Conservation (phyloP, 2,329 filamentous ascomycete genomes). For the Penicillium expansum region DNA sequence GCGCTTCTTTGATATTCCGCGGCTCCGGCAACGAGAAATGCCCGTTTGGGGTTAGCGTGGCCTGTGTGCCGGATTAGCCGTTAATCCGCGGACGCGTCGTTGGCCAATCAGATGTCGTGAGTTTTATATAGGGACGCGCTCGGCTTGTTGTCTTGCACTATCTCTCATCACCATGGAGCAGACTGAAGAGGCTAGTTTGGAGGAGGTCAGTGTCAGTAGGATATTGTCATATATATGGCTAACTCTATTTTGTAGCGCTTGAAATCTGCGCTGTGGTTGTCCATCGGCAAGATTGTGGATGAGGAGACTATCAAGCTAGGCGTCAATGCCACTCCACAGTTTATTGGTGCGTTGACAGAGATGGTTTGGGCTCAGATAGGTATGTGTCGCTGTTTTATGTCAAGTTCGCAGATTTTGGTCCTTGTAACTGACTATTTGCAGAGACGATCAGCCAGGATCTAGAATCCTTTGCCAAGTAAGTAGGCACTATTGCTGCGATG, state of each 20-base stretch:
- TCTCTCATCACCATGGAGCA: conserved; percentile 24
- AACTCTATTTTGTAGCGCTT: conserved; percentile 57
- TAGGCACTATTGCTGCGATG: neutral
- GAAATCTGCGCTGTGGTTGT: conserved; percentile 81
- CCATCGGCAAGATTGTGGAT: conserved; percentile 83
- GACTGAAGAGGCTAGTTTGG: conserved; percentile 31
- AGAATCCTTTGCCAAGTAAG: conserved; percentile 60
- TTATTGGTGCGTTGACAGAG: conserved; percentile 81
- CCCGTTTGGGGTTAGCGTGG: conserved; percentile 1
- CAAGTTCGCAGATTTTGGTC: neutral
- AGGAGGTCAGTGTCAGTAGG: conserved; percentile 30
- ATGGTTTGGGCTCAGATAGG: conserved; percentile 85
- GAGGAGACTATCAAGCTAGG: conserved; percentile 70
- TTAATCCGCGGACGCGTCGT: conserved; percentile 21
- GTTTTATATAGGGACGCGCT: conserved; percentile 14
- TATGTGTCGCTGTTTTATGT: conserved; percentile 40
- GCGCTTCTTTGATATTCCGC: conserved; percentile 12
- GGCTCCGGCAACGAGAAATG: conserved; percentile 3
- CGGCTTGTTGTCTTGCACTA: conserved; percentile 1
- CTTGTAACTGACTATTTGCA: conserved; percentile 25
- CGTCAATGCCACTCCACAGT: conserved; percentile 86
- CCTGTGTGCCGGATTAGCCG: conserved; percentile 12
- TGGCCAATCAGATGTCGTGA: conserved; percentile 19
- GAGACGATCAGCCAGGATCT: conserved; percentile 59
- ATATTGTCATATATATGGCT: neutral